Percentiles rank a stretch among this genome's conserved stretches.
Conservation (phyloP, 148 eudicot genomes). For the Vaccinium vitisidaea region DNA sequence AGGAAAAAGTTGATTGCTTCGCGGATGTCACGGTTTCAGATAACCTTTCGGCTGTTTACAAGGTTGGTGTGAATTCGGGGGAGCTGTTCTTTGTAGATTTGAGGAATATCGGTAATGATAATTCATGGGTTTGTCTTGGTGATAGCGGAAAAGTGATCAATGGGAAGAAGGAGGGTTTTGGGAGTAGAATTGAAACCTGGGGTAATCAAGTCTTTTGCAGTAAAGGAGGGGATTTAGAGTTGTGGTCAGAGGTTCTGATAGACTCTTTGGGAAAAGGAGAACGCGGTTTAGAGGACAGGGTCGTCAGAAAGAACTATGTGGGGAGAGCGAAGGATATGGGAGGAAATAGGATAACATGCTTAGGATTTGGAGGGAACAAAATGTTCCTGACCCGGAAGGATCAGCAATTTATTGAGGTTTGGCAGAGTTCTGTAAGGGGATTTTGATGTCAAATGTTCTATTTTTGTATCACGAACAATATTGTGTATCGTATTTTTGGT, state of each 20-base stretch:
- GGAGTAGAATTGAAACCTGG: constrained; percentile 66
- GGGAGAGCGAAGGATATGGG: constrained; percentile 74
- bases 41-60: constrained; percentile 54
- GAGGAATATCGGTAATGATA: constrained; percentile 46
- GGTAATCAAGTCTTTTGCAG: constrained; percentile 69
- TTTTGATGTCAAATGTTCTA: constrained; percentile 22
- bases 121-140: constrained; percentile 76
- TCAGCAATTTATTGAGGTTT: constrained; percentile 80
- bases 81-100: constrained; percentile 70
- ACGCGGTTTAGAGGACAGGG: constrained; percentile 38
- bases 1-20: constrained; percentile 81
- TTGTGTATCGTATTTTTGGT: background rate
- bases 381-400: constrained; percentile 88
- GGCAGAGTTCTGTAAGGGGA: constrained; percentile 60
- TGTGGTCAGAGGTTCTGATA: constrained; percentile 68
- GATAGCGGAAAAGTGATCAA: constrained; percentile 44
- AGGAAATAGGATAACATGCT: constrained; percentile 49
- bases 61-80: constrained; percentile 86
- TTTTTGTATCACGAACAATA: background rate
- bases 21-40: constrained; percentile 68
- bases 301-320: constrained; percentile 68
- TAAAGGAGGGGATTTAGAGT: constrained; percentile 69
- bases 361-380: constrained; percentile 85
- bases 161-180: constrained; percentile 76
- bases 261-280: constrained; percentile 31